Percentiles rank a stretch among this genome's conserved stretches.
phyloP scores from a whole-genome alignment of 169 alveolate genomes.

The Eimeria falciformis region DNA sequence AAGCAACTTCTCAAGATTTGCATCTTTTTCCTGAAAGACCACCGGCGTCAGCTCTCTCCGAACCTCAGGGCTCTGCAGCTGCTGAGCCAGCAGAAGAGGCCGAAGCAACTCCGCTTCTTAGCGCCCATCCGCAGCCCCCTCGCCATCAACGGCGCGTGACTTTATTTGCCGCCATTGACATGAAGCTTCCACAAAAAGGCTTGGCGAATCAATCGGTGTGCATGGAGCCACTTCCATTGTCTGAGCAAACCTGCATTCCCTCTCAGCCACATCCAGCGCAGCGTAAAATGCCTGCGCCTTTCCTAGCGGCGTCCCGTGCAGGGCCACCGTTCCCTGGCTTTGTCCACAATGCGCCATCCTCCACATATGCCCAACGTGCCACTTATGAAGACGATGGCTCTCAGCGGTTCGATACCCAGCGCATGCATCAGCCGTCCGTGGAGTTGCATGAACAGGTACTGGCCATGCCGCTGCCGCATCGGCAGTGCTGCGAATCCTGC shows the following conservation, averaged over 20 bases:
- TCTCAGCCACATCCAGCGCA: no score
- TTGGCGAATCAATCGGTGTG: no score
- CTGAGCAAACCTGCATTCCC: neutral
- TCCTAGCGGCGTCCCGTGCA: neutral
- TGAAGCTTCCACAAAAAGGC: constrained; percentile 1
- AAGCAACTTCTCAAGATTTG: neutral
- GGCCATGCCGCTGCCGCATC: neutral
- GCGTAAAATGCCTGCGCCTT: neutral
- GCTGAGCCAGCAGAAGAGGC: neutral
- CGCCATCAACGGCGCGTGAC: constrained; percentile 50
- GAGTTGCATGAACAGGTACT: neutral
- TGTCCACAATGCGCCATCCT: neutral
- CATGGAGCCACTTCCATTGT: no score
- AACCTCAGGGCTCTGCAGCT: neutral
- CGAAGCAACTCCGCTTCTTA: neutral
- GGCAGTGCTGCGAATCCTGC: neutral
- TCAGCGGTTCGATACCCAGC: no score
- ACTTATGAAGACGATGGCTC: neutral
- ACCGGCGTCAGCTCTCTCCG: neutral
- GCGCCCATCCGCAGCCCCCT: neutral
- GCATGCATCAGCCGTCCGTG: neutral
- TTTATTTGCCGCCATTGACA: constrained; percentile 36
- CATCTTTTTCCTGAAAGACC: constrained; percentile 10
- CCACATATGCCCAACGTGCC: neutral
- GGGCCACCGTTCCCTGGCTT: no score